A percentile compares a stretch with the other conserved stretches of the same genome.
phyloP scores from a whole-genome alignment of 1,139 yeast species.

The Saccharomycopsis crataegensis region DNA sequence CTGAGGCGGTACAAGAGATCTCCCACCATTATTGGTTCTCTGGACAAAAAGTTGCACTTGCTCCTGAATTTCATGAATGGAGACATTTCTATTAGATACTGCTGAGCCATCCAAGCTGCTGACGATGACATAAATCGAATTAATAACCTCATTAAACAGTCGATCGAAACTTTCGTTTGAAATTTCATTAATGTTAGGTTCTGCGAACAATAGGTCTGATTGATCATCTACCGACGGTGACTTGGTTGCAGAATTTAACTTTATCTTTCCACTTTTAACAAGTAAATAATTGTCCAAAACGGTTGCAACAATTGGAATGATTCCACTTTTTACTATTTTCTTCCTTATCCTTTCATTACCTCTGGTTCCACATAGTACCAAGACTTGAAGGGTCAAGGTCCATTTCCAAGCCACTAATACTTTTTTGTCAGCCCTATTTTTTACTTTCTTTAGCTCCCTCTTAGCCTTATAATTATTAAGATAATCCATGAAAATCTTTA shows the following conservation, averaged over 20 bases:
- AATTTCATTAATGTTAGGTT: not conserved
- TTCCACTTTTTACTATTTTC: constrained; percentile 85
- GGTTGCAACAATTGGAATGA: constrained; percentile 85
- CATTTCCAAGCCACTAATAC: constrained; percentile 88
- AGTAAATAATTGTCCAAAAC: constrained; percentile 75
- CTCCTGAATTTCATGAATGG: not conserved
- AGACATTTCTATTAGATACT: not conserved
- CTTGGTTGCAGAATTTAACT: not conserved
- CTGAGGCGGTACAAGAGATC: not conserved
- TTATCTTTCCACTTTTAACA: constrained; percentile 22
- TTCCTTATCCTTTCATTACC: constrained; percentile 83
- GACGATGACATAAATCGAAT: constrained; percentile 1
- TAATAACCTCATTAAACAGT: constrained; percentile 1
- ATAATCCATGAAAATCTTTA: constrained; percentile 6
- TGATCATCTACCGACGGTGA: too few relatives aligned
- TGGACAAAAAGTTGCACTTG: constrained; percentile 7
- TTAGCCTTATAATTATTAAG: constrained; percentile 19
- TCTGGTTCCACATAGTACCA: constrained; percentile 84
- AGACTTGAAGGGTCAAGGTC: constrained; percentile 89
- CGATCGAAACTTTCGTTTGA: not conserved
- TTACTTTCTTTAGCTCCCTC: constrained; percentile 15
- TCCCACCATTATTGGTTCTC: not conserved
- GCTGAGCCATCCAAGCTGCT: constrained; percentile 1
- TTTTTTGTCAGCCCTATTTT: constrained; percentile 27
- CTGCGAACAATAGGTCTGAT: too few relatives aligned